These are phyloP conservation scores for Ophiocordyceps sinensis DNA, from an alignment of 2,329 filamentous ascomycete genomes.

Conservation along the genomic window DNA sequence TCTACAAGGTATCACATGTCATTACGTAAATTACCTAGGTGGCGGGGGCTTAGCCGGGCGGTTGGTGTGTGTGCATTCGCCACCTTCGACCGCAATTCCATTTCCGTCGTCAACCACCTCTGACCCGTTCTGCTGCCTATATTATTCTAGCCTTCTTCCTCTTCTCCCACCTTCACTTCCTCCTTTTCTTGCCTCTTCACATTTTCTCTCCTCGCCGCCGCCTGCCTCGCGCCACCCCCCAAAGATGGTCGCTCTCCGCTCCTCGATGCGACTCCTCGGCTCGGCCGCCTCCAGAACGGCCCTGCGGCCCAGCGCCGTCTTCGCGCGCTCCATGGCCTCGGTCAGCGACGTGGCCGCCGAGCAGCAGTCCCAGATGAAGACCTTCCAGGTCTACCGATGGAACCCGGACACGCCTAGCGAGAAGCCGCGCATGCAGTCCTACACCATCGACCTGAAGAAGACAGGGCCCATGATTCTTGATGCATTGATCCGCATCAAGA, in stretches of 20 bases:
- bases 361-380: slow-evolving; percentile 63
- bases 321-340: slow-evolving; percentile 39
- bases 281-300: slow-evolving; percentile 25
- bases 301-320: slow-evolving; percentile 24
- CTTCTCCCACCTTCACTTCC: too few relatives aligned
- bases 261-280: slow-evolving; percentile 35
- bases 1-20: too few relatives aligned
- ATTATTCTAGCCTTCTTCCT: too few relatives aligned
- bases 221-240: too few relatives aligned
- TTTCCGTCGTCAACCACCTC: too few relatives aligned
- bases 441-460: slow-evolving; percentile 94
- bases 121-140: too few relatives aligned
- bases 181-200: too few relatives aligned
- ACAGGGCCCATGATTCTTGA: slow-evolving; percentile 98
- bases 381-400: slow-evolving; percentile 98
- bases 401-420: slow-evolving; percentile 82
- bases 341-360: slow-evolving; percentile 45
- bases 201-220: too few relatives aligned
- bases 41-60: too few relatives aligned
- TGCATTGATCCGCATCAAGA: slow-evolving; percentile 96
- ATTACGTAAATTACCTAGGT: too few relatives aligned
- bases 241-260: slow-evolving; percentile 46
- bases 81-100: too few relatives aligned
- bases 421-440: slow-evolving; percentile 93
- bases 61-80: too few relatives aligned